Conservation (phyloP, 495 filamentous ascomycete species). For the Tuber magnatum region DNA sequence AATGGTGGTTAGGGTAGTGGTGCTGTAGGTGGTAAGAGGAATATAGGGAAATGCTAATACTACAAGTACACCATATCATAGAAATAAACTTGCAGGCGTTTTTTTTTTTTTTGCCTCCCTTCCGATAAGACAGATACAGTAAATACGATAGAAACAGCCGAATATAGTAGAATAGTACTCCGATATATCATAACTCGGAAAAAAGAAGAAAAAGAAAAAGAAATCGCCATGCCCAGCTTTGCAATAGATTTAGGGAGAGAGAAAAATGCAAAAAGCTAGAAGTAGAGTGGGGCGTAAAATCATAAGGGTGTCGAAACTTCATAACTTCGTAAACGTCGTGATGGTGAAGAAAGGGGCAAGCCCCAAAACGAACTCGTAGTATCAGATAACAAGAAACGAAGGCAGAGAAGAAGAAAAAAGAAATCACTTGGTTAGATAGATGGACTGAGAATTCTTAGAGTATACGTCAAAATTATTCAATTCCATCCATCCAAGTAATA, state of each 20-base stretch:
- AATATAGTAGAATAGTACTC: neutral
- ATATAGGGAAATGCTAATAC: neutral
- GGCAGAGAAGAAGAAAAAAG: neutral
- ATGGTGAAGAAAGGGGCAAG: neutral
- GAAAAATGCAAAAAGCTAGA: neutral
- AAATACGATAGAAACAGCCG: neutral
- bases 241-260: neutral
- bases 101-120: neutral
- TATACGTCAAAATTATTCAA: neutral
- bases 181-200: neutral
- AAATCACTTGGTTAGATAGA: neutral
- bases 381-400: neutral
- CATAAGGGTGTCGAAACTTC: neutral
- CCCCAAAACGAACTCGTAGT: neutral
- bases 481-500: slow-evolving; percentile 3
- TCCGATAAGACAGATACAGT: neutral
- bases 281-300: neutral
- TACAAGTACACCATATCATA: neutral
- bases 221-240: neutral
- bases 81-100: neutral
- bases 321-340: neutral
- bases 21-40: neutral
- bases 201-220: neutral
- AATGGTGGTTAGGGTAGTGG: neutral
- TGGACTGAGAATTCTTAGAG: slow-evolving; percentile 1